These are phyloP conservation scores for Pichia norvegensis DNA, from an alignment of 1,139 yeast genomes.

Conservation along the genomic window DNA sequence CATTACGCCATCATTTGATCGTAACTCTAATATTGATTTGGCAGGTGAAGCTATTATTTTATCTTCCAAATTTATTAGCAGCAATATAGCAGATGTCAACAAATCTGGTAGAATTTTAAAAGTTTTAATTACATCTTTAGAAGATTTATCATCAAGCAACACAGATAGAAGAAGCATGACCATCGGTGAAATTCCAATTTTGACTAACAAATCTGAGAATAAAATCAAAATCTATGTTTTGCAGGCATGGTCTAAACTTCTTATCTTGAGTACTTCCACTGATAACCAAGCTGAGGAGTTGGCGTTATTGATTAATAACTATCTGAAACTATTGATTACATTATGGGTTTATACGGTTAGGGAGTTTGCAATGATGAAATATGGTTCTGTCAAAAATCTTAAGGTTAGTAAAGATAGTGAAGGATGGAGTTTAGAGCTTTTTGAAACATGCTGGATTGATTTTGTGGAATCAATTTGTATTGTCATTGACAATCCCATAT, in stretches of 20 bases:
- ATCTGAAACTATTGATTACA: constrained; percentile 55
- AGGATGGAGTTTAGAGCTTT: constrained; percentile 48
- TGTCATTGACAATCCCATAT: constrained; percentile 40
- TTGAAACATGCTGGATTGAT: constrained; percentile 69
- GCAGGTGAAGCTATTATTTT: constrained; percentile 75
- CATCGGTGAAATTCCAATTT: constrained; percentile 34
- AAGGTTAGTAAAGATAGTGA: constrained; percentile 14
- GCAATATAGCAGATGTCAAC: constrained; percentile 40
- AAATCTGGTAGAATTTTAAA: constrained; percentile 56
- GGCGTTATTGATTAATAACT: constrained; percentile 45
- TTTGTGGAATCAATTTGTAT: constrained; percentile 71
- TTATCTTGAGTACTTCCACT: constrained; percentile 30
- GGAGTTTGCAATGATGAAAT: constrained; percentile 65
- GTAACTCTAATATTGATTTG: constrained; percentile 63
- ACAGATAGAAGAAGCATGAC: constrained; percentile 22
- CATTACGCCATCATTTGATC: constrained; percentile 77
- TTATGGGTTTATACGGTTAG: constrained; percentile 72
- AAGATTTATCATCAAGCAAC: constrained; percentile 39
- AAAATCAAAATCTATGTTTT: constrained; percentile 64
- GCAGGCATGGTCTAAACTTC: constrained; percentile 84
- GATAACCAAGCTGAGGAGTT: constrained; percentile 28
- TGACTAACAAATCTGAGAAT: constrained; percentile 45
- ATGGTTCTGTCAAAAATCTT: constrained; percentile 34
- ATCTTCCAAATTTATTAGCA: constrained; percentile 67
- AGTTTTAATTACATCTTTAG: constrained; percentile 60